Percentiles rank a stretch among this genome's conserved stretches.
phyloP scores from a whole-genome alignment of 2,329 filamentous ascomycete genomes.

The Botrytis galanthina region DNA sequence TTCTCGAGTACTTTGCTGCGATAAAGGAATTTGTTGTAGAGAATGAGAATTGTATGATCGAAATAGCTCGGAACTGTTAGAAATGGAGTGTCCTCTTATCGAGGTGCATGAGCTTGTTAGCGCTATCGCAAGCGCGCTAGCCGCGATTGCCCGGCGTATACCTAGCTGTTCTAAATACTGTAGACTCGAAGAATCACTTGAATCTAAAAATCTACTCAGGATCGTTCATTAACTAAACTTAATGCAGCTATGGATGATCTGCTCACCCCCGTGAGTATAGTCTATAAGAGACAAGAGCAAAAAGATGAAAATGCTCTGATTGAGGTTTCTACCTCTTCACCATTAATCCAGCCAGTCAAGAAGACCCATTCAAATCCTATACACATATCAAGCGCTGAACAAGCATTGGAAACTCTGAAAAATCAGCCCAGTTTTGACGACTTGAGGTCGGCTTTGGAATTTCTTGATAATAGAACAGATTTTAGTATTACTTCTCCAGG shows the following conservation, averaged over 20 bases:
- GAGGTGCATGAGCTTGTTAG: constrained; percentile 21
- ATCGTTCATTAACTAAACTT: background rate
- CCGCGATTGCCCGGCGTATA: background rate
- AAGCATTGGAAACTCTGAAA: constrained; percentile 59
- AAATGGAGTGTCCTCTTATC: constrained; percentile 24
- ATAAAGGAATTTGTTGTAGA: background rate
- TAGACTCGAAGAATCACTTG: background rate
- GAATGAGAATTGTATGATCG: background rate
- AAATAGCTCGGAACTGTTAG: background rate
- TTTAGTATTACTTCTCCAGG: constrained; percentile 62
- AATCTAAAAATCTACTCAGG: background rate
- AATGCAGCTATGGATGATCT: constrained; percentile 47
- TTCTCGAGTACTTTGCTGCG: background rate
- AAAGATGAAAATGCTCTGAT: constrained; percentile 28
- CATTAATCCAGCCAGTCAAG: constrained; percentile 22
- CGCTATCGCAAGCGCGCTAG: constrained; percentile 22
- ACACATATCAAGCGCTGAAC: constrained; percentile 38
- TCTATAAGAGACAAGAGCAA: constrained; percentile 32
- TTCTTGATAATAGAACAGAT: constrained; percentile 43
- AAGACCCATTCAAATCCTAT: constrained; percentile 11
- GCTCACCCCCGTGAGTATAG: constrained; percentile 48
- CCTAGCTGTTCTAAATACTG: background rate
- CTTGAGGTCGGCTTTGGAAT: constrained; percentile 52
- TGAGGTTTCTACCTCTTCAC: constrained; percentile 26
- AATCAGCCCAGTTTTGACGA: constrained; percentile 60